These are phyloP conservation scores for Xylariaceae sp. DNA, from an alignment of 2,329 filamentous ascomycete species.

Conservation along the genomic window DNA sequence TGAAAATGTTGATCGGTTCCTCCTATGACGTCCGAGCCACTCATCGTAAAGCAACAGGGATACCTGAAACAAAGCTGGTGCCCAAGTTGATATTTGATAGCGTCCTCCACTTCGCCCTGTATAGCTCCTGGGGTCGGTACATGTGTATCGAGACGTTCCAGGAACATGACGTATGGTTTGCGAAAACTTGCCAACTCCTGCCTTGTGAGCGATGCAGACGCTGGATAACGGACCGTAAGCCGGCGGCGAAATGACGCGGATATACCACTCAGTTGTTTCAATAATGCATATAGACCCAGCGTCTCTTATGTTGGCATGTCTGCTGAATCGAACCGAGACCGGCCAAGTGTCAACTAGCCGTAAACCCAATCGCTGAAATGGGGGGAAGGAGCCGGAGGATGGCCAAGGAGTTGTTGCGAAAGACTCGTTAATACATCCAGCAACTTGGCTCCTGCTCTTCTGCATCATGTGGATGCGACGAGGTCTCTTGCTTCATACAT, in stretches of 20 bases:
- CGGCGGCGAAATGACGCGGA: slow-evolving; percentile 3
- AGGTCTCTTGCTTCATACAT: background rate
- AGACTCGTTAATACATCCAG: slow-evolving; percentile 8
- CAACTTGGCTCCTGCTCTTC: slow-evolving; percentile 10
- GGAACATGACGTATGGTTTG: slow-evolving; percentile 23
- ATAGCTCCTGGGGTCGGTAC: slow-evolving; percentile 25
- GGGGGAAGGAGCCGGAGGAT: background rate
- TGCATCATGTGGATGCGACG: slow-evolving; percentile 8
- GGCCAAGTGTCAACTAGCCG: slow-evolving; percentile 2
- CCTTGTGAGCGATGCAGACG: slow-evolving; percentile 24
- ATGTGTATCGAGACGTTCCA: slow-evolving; percentile 24
- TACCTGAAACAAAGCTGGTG: slow-evolving; percentile 30
- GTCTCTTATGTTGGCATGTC: slow-evolving; percentile 14
- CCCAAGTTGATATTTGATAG: slow-evolving; percentile 26
- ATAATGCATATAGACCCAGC: slow-evolving; percentile 13
- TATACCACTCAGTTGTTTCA: slow-evolving; percentile 4
- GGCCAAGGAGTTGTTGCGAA: slow-evolving; percentile 7
- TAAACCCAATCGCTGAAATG: slow-evolving; percentile 5
- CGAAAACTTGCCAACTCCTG: slow-evolving; percentile 22
- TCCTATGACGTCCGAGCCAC: slow-evolving; percentile 24
- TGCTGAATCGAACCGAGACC: background rate
- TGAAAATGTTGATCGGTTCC: slow-evolving; percentile 21
- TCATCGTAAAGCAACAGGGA: slow-evolving; percentile 22
- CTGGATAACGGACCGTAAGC: slow-evolving; percentile 10
- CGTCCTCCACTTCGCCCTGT: slow-evolving; percentile 27